Conservation (phyloP, 2,329 filamentous ascomycete genomes). For the Sclerotinia nivalis region DNA sequence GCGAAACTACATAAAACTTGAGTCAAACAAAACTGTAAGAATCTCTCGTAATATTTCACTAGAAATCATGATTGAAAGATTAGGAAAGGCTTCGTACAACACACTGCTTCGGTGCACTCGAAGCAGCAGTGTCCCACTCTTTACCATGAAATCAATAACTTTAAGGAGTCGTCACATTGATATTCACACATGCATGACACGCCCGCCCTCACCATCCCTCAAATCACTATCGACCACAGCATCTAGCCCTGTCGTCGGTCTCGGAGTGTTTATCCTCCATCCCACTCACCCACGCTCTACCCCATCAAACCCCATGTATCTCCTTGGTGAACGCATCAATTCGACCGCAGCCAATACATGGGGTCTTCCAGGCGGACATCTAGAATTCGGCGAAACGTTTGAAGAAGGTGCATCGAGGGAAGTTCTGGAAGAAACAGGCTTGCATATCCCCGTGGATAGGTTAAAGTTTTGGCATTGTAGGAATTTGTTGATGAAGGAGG, state of each 20-base stretch:
- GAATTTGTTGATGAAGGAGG: conserved; percentile 37
- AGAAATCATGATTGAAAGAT: conserved; percentile 3
- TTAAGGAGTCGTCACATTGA: background rate
- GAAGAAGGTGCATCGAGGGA: conserved; percentile 66
- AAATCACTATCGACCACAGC: background rate
- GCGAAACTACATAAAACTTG: background rate
- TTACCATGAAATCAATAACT: background rate
- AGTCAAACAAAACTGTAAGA: background rate
- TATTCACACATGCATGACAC: background rate
- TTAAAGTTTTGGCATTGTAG: conserved; percentile 57
- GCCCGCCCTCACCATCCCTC: background rate
- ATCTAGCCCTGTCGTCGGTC: conserved; percentile 25
- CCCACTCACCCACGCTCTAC: conserved; percentile 20
- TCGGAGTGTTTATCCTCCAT: conserved; percentile 31
- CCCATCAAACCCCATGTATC: conserved; percentile 28
- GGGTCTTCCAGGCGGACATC: conserved; percentile 73
- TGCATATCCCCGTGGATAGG: conserved; percentile 51
- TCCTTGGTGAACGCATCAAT: conserved; percentile 30
- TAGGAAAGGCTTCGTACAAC: background rate
- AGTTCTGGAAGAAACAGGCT: conserved; percentile 68
- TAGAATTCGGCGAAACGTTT: conserved; percentile 67
- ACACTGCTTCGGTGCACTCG: background rate
- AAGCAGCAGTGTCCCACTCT: background rate
- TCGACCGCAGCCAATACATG: conserved; percentile 50
- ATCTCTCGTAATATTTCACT: background rate